Percentiles rank a stretch among this genome's conserved stretches.
Conservation (phyloP, 176 grass and related monocot species). For the Oryza meridionalis region DNA sequence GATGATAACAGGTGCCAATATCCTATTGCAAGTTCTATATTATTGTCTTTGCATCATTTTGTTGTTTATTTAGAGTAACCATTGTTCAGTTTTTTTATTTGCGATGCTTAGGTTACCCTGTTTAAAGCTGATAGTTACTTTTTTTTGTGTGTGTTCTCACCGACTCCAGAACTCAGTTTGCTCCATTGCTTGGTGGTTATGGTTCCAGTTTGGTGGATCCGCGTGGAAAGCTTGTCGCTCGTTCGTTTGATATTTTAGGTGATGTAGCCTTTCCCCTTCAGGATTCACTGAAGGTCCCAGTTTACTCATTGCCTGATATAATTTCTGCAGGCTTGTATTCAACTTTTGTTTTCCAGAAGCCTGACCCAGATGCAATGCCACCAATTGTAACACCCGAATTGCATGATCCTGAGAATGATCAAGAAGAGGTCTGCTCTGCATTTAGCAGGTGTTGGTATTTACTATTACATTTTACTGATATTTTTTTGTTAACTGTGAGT, state of each 20-base stretch:
- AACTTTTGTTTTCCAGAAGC: conserved; percentile 92
- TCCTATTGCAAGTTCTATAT: conserved; percentile 6
- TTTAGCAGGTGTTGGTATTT: conserved; percentile 15
- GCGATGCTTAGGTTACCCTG: background rate
- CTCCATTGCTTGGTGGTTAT: conserved; percentile 74
- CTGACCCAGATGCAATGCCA: conserved; percentile 79
- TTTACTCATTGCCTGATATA: conserved; percentile 33
- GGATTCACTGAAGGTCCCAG: background rate
- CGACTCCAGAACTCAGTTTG: conserved; percentile 78
- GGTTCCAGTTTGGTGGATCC: conserved; percentile 79
- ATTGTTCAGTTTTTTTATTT: background rate
- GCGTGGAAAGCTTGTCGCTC: conserved; percentile 88
- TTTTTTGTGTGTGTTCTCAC: conserved; percentile 11
- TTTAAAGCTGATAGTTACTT: conserved; percentile 20
- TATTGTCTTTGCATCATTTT: conserved; percentile 34
- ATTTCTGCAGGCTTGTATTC: conserved; percentile 81
- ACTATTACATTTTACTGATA: background rate
- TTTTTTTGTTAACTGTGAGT: conserved; percentile 24
- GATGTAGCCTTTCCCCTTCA: conserved; percentile 17
- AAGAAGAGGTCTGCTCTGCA: conserved; percentile 58
- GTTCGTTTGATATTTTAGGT: conserved; percentile 92
- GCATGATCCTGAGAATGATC: conserved; percentile 49
- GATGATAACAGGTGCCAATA: conserved; percentile 85
- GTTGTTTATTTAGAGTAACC: background rate
- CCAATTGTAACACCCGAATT: conserved; percentile 64